A percentile compares a stretch with the other conserved stretches of the same genome.
phyloP scores from a whole-genome alignment of 768 basidiomycete species.

The Pilatotrama ljubarskyi region DNA sequence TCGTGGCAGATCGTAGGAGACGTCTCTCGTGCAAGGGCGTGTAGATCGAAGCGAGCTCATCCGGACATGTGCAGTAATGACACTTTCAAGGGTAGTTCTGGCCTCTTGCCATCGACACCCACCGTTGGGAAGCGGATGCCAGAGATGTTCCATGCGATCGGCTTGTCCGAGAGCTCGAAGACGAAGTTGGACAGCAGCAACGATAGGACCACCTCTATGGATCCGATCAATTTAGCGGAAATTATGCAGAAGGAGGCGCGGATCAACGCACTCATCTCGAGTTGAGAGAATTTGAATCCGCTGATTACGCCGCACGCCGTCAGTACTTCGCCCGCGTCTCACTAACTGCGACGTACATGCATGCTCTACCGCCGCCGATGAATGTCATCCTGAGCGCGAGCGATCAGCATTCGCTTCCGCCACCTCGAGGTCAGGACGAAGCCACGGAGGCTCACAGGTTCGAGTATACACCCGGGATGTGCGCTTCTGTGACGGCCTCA shows the following conservation, averaged over 20 bases:
- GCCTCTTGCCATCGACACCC: constrained; percentile 16
- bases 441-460: constrained; percentile 16
- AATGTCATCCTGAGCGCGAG: constrained; percentile 32
- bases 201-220: constrained; percentile 32
- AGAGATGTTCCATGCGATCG: constrained; percentile 33
- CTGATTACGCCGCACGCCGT: neutral
- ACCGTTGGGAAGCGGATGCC: constrained; percentile 32
- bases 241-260: neutral
- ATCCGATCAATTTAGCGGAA: neutral
- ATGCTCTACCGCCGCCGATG: constrained; percentile 31
- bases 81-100: constrained; percentile 30
- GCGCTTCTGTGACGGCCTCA: constrained; percentile 19
- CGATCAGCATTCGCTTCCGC: neutral
- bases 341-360: constrained; percentile 27
- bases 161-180: constrained; percentile 28
- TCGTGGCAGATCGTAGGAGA: neutral
- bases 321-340: constrained; percentile 20
- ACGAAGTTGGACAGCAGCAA: constrained; percentile 28
- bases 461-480: constrained; percentile 26
- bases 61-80: neutral
- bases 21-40: neutral
- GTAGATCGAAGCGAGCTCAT: neutral
- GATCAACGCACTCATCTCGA: constrained; percentile 24
- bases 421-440: neutral
- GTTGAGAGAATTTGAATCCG: constrained; percentile 27